Base-by-base conservation (phyloP, 768 basidiomycete genomes). In the Xanthoconium stramineum region DNA sequence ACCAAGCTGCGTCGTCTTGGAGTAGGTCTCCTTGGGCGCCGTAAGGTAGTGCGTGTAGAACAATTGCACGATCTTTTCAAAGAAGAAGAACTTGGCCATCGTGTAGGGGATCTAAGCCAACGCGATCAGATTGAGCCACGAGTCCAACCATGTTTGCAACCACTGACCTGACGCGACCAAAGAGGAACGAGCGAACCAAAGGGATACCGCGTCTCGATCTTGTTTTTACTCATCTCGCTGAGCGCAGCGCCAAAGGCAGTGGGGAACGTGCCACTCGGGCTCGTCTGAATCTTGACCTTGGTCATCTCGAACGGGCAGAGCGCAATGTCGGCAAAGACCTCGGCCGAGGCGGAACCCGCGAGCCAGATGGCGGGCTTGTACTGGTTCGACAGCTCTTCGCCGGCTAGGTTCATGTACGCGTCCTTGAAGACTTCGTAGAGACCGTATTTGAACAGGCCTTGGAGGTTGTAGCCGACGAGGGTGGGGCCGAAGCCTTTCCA, bases 71-170 rank as follows among this genome's bases (percentile, higher is more conserved):
- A 89, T 89, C 80, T 87, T 86, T 74, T 94, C 92, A 73, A 87
- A 95, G 83, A 91, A 93, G 84, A 84, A 92, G 84, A 97, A 97
- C 77, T 97, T 97, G 80, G 94, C 94, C 94, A 97, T 95, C 67
- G 94, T 97, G 81, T 97, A 97, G 52, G 94, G 94, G 67, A 96
- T 94, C 89, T 96, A 58, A 32, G 45, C 20, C 10, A n/a, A 20
- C 28, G 14, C 17, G 30, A 15, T 32, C 5, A 10, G 33, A 13
- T 17, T n/a, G 20, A 47, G 36, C 15, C 9, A 36, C 17, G n/a
- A 4, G 12, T 7, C 1, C 19, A 8, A 11, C 0, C 15, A 6
- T 35, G 7, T 19, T 3, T 8, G 5, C 17, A 30, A 17, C 10
- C 9, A 6, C 78, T 50, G 55, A 88, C 89, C 78, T 91, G 90